Conservation (phyloP, 2,329 filamentous ascomycete genomes). For the Aureobasidium vineae region DNA sequence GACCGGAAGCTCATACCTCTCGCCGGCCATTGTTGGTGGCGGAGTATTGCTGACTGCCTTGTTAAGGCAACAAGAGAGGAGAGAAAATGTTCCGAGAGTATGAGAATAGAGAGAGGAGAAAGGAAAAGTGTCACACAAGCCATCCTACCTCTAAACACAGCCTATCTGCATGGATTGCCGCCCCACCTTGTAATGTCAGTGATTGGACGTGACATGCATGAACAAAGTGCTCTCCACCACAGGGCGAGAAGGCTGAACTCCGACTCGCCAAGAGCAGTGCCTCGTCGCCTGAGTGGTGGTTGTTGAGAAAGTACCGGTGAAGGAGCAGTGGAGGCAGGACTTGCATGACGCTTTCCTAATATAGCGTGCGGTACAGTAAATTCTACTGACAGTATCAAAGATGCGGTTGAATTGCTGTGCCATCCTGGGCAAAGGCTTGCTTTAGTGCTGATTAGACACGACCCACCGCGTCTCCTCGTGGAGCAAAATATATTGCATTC, state of each 20-base stretch:
- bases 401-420: not conserved
- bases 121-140: conserved; percentile 7
- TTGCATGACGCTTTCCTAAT: conserved; percentile 20
- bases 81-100: not conserved
- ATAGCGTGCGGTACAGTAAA: not conserved
- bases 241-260: not conserved
- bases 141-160: not conserved
- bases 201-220: conserved; percentile 19
- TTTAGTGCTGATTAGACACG: conserved; percentile 22
- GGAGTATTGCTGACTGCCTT: not conserved
- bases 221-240: not conserved
- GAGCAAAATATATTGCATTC: conserved; percentile 24
- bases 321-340: not conserved
- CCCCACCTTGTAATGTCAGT: conserved; percentile 6
- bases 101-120: not conserved
- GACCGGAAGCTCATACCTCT: conserved; percentile 17
- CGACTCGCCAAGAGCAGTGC: conserved; percentile 20
- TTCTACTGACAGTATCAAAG: not conserved
- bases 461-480: not conserved
- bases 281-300: conserved; percentile 18
- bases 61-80: not conserved
- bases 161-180: conserved; percentile 7
- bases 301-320: conserved; percentile 17
- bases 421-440: conserved; percentile 6
- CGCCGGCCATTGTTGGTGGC: conserved; percentile 4